A percentile compares a stretch with the other conserved stretches of the same genome.
These are phyloP conservation scores for Aspergillus hortae DNA, from an alignment of 2,329 filamentous ascomycete species.

Conservation along the genomic window DNA sequence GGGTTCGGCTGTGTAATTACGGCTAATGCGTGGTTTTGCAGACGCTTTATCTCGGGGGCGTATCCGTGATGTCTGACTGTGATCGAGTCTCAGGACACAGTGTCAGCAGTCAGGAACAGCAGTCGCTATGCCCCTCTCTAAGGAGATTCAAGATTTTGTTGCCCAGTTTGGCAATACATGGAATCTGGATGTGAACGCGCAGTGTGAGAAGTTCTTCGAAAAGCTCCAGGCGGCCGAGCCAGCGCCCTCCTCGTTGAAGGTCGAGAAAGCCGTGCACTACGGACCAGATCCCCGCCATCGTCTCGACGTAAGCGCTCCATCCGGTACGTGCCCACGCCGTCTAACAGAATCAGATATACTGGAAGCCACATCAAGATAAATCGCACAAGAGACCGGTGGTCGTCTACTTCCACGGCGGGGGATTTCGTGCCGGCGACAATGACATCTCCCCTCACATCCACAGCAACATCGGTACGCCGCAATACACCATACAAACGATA, in stretches of 20 bases:
- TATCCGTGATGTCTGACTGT: no score
- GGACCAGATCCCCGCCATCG: not conserved
- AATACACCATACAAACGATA: not conserved
- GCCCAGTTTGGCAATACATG: not conserved
- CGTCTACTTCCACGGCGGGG: conserved; percentile 7
- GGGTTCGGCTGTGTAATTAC: not conserved
- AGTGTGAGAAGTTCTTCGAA: conserved; percentile 2
- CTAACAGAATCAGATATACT: not conserved
- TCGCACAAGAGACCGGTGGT: not conserved
- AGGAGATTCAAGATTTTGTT: conserved; percentile 2
- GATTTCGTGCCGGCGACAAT: conserved; percentile 5
- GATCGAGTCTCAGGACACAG: no score
- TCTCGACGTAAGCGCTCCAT: not conserved
- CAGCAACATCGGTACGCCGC: conserved; percentile 3
- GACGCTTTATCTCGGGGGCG: no score
- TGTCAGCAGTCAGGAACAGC: not conserved
- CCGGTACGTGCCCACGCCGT: not conserved
- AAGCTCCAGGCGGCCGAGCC: not conserved
- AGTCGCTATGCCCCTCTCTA: not conserved
- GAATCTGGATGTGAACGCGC: not conserved
- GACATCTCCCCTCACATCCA: conserved; percentile 3
- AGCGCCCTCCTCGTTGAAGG: not conserved
- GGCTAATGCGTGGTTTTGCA: not conserved
- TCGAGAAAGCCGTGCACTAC: not conserved
- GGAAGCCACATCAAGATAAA: not conserved